Evolutionary conservation across 495 filamentous ascomycete species (phyloP).

Genomic region (Pseudevernia furfuracea): DNA sequence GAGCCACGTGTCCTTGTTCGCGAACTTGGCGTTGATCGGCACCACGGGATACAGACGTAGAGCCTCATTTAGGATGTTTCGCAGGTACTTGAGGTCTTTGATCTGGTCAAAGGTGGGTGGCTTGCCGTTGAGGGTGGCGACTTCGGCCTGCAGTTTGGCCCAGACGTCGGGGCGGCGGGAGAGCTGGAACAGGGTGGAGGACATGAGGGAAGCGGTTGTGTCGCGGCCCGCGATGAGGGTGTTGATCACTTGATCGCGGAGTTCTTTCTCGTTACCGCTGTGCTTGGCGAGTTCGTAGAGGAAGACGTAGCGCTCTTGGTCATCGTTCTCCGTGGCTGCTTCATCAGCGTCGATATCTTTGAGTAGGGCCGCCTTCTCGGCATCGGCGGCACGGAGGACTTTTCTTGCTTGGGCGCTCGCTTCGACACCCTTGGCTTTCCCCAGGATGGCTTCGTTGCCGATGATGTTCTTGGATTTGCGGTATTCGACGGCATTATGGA

Average conservation of each 20-base stretch:
- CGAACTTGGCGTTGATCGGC: constrained; percentile 46
- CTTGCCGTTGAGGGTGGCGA: constrained; percentile 31
- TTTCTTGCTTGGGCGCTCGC: not conserved
- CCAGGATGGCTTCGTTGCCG: not conserved
- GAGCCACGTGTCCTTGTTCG: constrained; percentile 42
- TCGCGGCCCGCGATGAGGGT: constrained; percentile 45
- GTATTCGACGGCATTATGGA: not conserved
- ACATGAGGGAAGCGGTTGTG: constrained; percentile 35
- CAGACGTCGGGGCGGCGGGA: constrained; percentile 5
- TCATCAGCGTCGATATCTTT: constrained; percentile 20
- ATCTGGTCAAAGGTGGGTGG: constrained; percentile 36
- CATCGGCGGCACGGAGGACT: constrained; percentile 9
- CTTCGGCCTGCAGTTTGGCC: constrained; percentile 23
- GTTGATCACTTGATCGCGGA: constrained; percentile 55
- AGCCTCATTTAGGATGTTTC: constrained; percentile 43
- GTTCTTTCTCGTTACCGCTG: constrained; percentile 47
- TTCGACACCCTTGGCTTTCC: not conserved
- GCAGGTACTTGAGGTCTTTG: constrained; percentile 42
- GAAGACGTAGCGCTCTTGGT: constrained; percentile 26
- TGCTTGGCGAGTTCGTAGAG: constrained; percentile 53
- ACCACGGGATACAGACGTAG: constrained; percentile 53
- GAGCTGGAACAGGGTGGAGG: constrained; percentile 16
- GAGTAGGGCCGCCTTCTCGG: constrained; percentile 4
- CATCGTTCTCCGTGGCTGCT: constrained; percentile 20
- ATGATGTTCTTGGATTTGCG: not conserved